A percentile compares a stretch with the other conserved stretches of the same genome.
These are phyloP conservation scores for Euphrasia arctica DNA, from an alignment of 305 asterid species.

Conservation along the genomic window DNA sequence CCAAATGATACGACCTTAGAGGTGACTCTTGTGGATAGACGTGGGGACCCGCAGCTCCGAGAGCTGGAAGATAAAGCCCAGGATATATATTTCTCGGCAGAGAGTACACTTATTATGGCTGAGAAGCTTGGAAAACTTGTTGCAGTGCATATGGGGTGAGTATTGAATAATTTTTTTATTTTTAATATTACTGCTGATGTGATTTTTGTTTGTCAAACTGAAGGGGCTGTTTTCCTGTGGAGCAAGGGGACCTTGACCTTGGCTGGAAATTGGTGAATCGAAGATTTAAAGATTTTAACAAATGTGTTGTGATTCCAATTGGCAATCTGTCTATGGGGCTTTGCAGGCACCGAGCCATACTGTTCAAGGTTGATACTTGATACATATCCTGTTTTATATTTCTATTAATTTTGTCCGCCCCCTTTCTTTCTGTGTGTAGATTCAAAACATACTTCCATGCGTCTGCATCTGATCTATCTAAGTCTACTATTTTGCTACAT, in stretches of 20 bases:
- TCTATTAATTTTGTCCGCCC: neutral
- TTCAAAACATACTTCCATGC: slow-evolving; percentile 14
- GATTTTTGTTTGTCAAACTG: slow-evolving; percentile 30
- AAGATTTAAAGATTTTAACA: slow-evolving; percentile 55
- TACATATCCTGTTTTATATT: slow-evolving; percentile 9
- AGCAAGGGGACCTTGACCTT: slow-evolving; percentile 79
- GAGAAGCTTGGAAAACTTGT: slow-evolving; percentile 93
- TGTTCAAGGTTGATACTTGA: slow-evolving; percentile 65
- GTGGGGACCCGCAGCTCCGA: slow-evolving; percentile 78
- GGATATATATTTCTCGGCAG: slow-evolving; percentile 71
- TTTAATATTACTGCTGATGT: slow-evolving; percentile 20
- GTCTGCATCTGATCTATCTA: slow-evolving; percentile 2
- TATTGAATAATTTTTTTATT: neutral
- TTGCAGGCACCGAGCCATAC: slow-evolving; percentile 94
- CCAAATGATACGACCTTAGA: slow-evolving; percentile 67
- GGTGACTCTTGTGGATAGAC: slow-evolving; percentile 79
- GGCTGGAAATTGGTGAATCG: slow-evolving; percentile 68
- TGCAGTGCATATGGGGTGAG: slow-evolving; percentile 88
- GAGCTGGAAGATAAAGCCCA: slow-evolving; percentile 94
- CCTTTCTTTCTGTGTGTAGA: neutral
- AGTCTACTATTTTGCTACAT: neutral
- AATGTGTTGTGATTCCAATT: slow-evolving; percentile 76
- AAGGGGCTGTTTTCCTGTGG: slow-evolving; percentile 89
- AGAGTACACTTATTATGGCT: slow-evolving; percentile 59
- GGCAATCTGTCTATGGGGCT: slow-evolving; percentile 86